phyloP scores from a whole-genome alignment of 2,329 filamentous ascomycete genomes.

The Didymella lethalis region DNA sequence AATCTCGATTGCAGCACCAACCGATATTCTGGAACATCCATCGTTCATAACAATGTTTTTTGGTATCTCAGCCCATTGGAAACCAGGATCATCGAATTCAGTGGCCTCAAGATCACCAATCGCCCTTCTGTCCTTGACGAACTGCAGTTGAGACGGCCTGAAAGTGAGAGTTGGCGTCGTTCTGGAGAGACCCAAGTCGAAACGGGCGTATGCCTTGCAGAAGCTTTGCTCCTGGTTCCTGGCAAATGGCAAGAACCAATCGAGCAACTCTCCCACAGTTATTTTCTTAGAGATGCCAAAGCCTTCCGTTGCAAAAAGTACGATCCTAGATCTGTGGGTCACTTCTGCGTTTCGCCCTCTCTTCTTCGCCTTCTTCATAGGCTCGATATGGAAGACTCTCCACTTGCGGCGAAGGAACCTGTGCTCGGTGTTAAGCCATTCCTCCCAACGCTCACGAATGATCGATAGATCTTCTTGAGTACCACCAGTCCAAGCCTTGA shows the following conservation, averaged over 20 bases:
- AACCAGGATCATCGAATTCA: conserved; percentile 46
- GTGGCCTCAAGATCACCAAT: conserved; percentile 46
- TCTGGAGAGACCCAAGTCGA: conserved; percentile 54
- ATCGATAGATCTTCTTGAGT: conserved; percentile 20
- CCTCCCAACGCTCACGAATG: conserved; percentile 35
- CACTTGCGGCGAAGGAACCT: conserved; percentile 53
- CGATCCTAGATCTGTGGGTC: conserved; percentile 34
- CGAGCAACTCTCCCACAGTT: conserved; percentile 42
- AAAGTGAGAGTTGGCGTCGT: conserved; percentile 51
- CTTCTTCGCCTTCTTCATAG: conserved; percentile 47
- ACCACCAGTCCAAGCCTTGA: conserved; percentile 1
- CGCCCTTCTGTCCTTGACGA: conserved; percentile 41
- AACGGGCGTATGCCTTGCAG: conserved; percentile 54
- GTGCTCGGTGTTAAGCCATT: conserved; percentile 50
- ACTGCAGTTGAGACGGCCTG: conserved; percentile 46
- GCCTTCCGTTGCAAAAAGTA: conserved; percentile 50
- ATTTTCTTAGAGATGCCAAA: conserved; percentile 32
- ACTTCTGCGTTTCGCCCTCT: conserved; percentile 17
- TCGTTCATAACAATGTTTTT: conserved; percentile 54
- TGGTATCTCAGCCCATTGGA: conserved; percentile 33
- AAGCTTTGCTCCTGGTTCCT: conserved; percentile 48
- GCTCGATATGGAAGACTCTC: conserved; percentile 51
- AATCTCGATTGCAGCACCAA: conserved; percentile 63
- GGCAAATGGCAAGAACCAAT: conserved; percentile 52
- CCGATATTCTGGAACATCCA: conserved; percentile 71